These are phyloP conservation scores for Astragalus glycyphyllos DNA, from an alignment of 306 rosid species.

Conservation along the genomic window DNA sequence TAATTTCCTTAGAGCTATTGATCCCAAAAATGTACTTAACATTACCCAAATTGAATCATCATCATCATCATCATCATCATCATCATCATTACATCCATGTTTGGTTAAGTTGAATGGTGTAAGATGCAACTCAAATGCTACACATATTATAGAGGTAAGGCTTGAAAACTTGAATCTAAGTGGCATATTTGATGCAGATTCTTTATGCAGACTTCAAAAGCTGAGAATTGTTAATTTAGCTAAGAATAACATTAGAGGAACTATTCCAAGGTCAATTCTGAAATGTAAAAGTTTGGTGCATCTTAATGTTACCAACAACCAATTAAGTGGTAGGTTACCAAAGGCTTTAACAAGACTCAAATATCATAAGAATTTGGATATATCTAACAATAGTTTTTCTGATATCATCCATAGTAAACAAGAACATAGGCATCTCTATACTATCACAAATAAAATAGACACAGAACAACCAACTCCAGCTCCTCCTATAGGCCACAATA, in stretches of 20 bases:
- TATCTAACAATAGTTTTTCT: conserved; percentile 58
- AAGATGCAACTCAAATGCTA: conserved; percentile 42
- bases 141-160: conserved; percentile 39
- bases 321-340: conserved; percentile 66
- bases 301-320: conserved; percentile 60
- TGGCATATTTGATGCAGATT: conserved; percentile 47
- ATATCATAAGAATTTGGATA: conserved; percentile 57
- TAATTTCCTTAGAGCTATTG: conserved; percentile 45
- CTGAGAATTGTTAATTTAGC: conserved; percentile 51
- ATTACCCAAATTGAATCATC: conserved; percentile 28
- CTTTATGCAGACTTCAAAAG: conserved; percentile 43
- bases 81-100: conserved; percentile 31
- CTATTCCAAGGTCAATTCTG: conserved; percentile 48
- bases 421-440: conserved; percentile 32
- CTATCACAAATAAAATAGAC: background rate
- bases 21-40: conserved; percentile 49
- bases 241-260: conserved; percentile 46
- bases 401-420: conserved; percentile 31
- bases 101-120: conserved; percentile 46
- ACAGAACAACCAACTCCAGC: conserved; percentile 1
- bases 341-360: conserved; percentile 53
- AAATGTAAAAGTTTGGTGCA: conserved; percentile 56
- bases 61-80: background rate
- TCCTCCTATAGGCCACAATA: conserved; percentile 20
- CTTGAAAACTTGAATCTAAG: conserved; percentile 48